Conservation (phyloP, 257 asterid species). For the Solanum pimpinellifolium region DNA sequence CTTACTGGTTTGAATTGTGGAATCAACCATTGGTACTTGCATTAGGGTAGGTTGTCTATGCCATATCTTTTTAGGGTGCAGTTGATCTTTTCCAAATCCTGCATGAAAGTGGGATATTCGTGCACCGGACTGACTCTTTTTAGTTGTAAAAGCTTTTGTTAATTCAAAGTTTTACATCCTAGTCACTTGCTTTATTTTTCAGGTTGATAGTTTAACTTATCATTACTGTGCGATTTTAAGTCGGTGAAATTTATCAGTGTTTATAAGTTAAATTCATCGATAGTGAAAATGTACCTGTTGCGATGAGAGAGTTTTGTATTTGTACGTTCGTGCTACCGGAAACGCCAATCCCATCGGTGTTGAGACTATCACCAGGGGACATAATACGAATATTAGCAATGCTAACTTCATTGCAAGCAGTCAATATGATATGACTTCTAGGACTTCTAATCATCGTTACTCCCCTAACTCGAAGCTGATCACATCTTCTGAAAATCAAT, state of each 20-base stretch:
- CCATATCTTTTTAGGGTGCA: background rate
- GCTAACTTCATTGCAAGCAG: constrained; percentile 21
- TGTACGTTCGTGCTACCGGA: constrained; percentile 28
- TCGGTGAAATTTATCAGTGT: background rate
- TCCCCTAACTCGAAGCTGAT: constrained; percentile 33
- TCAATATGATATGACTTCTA: constrained; percentile 34
- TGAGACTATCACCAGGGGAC: constrained; percentile 56
- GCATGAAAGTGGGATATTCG: background rate
- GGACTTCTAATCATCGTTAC: constrained; percentile 37
- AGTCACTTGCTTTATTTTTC: background rate
- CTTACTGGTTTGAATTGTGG: background rate
- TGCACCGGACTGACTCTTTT: background rate
- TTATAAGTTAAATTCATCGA: background rate
- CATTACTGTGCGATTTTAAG: no score
- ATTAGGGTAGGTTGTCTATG: background rate
- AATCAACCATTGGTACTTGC: background rate
- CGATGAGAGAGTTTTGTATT: constrained; percentile 31
- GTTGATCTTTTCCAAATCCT: background rate
- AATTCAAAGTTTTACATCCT: background rate
- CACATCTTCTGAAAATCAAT: constrained; percentile 37
- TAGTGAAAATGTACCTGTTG: constrained; percentile 27
- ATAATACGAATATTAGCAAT: constrained; percentile 30
- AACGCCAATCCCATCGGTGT: constrained; percentile 51
- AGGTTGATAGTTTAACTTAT: background rate
- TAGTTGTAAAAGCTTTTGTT: background rate